Evolutionary conservation across 257 asterid species (phyloP).

Genomic region (Haberlea rhodopensis): DNA sequence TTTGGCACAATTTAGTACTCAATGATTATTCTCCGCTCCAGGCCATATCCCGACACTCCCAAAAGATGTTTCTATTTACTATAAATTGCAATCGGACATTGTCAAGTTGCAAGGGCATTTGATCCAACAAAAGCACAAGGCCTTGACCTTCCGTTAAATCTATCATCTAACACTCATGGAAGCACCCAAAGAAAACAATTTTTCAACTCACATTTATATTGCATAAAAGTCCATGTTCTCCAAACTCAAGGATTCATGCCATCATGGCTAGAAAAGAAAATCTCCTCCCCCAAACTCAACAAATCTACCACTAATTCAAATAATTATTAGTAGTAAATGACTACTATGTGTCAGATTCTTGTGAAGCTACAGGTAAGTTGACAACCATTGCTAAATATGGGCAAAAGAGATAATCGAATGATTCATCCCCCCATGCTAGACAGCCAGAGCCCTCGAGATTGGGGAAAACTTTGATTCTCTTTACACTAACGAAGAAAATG

Average conservation of each 20-base stretch:
- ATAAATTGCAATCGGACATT: slow-evolving; percentile 9
- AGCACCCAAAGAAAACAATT: not conserved
- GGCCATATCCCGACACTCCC: not conserved
- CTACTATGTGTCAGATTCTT: not conserved
- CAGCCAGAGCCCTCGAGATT: not conserved
- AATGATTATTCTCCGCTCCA: not conserved
- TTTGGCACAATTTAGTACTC: not conserved
- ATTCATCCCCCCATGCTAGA: not conserved
- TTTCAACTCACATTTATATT: not conserved
- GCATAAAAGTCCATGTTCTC: not conserved
- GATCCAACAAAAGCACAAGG: not conserved
- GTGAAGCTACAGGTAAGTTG: not conserved
- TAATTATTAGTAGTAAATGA: not conserved
- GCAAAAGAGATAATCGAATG: not conserved
- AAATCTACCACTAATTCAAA: not conserved
- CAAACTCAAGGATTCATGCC: not conserved
- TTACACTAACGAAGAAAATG: not conserved
- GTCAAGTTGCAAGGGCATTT: not conserved
- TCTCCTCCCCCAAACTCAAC: not conserved
- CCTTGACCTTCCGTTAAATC: not conserved
- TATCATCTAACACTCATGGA: not conserved
- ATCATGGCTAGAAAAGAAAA: not conserved
- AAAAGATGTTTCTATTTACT: not conserved
- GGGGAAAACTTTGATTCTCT: not conserved
- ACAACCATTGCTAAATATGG: slow-evolving; percentile 1